Conservation (phyloP, 495 filamentous ascomycete genomes). For the Trichoderma asperelloides region DNA sequence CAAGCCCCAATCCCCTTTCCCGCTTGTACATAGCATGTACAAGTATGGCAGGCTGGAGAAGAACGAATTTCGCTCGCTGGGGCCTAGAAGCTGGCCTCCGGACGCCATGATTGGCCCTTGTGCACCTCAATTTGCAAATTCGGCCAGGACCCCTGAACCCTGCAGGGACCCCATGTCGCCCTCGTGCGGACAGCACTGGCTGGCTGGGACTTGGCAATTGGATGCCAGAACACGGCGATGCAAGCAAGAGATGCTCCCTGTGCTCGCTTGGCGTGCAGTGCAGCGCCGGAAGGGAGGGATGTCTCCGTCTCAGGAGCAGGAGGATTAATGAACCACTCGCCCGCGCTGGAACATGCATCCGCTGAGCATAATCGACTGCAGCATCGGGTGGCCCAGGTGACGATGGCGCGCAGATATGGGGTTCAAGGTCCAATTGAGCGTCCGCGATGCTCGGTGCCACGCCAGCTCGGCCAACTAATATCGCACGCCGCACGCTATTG, state of each 20-base stretch:
- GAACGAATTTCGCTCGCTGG: constrained; percentile 6
- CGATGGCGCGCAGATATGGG: not conserved
- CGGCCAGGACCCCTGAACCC: not conserved
- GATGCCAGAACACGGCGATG: not conserved
- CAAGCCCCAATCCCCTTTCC: constrained; percentile 3
- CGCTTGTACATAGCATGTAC: not conserved
- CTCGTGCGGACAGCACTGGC: constrained; percentile 3
- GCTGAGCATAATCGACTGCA: not conserved
- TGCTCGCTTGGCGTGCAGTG: not conserved
- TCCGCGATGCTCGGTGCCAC: not conserved
- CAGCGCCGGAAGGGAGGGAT: not conserved
- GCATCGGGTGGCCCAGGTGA: not conserved
- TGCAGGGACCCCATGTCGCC: not conserved
- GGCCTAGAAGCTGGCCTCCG: not conserved
- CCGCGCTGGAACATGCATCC: not conserved
- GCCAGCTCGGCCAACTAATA: constrained; percentile 3
- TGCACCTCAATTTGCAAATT: not conserved
- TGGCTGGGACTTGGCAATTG: not conserved
- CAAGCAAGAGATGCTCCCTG: not conserved
- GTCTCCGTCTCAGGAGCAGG: not conserved
- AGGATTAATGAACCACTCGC: not conserved
- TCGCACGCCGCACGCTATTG: constrained; percentile 3
- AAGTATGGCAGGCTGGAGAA: not conserved
- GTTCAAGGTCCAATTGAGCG: not conserved
- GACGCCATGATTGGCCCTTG: constrained; percentile 1